A percentile compares a stretch with the other conserved stretches of the same genome.
These are phyloP conservation scores for Pseudogymnoascus sp. DNA, from an alignment of 2,329 filamentous ascomycete species.

Conservation along the genomic window DNA sequence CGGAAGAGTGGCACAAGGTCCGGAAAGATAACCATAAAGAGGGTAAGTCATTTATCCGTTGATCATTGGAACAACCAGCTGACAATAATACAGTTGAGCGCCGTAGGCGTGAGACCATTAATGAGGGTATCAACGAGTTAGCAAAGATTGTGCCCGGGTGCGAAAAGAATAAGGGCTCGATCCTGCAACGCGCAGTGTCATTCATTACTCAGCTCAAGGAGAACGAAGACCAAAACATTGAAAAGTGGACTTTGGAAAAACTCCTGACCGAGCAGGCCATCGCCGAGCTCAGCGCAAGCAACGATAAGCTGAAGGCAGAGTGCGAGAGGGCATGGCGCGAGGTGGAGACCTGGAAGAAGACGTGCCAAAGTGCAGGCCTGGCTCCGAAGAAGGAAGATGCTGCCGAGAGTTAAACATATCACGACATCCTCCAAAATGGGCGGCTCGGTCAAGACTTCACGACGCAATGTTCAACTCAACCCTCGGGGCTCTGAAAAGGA, in stretches of 20 bases:
- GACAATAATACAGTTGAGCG: slow-evolving; percentile 66
- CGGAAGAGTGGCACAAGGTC: slow-evolving; percentile 95
- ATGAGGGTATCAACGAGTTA: slow-evolving; percentile 96
- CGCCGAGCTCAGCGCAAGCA: slow-evolving; percentile 76
- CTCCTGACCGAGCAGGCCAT: slow-evolving; percentile 83
- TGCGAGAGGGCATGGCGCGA: slow-evolving; percentile 72
- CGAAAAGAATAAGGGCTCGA: slow-evolving; percentile 98
- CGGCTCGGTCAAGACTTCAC: slow-evolving; percentile 12
- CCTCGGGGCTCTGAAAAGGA: slow-evolving; percentile 7
- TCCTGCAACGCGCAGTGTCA: slow-evolving; percentile 83
- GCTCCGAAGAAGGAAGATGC: slow-evolving; percentile 39
- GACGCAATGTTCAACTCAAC: slow-evolving; percentile 7
- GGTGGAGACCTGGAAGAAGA: slow-evolving; percentile 70
- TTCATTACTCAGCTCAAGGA: slow-evolving; percentile 94
- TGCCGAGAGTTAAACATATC: slow-evolving; percentile 16
- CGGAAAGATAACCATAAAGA: slow-evolving; percentile 98
- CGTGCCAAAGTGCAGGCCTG: slow-evolving; percentile 54
- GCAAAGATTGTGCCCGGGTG: slow-evolving; percentile 96
- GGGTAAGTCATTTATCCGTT: slow-evolving; percentile 48
- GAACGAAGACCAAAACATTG: slow-evolving; percentile 87
- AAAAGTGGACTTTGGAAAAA: slow-evolving; percentile 90
- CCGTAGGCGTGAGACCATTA: slow-evolving; percentile 93
- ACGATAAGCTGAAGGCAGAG: slow-evolving; percentile 78
- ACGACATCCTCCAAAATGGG: slow-evolving; percentile 22
- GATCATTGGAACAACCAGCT: not conserved